These are phyloP conservation scores for Mycena haematopus DNA, from an alignment of 768 basidiomycete species.

Conservation along the genomic window DNA sequence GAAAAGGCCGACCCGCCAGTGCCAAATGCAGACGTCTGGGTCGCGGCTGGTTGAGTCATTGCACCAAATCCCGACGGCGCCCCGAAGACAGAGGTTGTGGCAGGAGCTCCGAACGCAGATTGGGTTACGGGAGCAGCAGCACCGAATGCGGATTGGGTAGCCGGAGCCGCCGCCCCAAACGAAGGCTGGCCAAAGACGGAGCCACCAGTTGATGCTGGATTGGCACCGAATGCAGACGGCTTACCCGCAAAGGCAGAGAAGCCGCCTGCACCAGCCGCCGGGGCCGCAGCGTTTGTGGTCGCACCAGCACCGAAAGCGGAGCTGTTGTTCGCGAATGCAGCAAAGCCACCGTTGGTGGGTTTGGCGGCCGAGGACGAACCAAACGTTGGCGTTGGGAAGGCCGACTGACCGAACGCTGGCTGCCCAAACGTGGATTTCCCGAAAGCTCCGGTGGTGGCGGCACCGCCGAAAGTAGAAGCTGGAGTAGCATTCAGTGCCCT, in stretches of 20 bases:
- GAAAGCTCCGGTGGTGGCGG: conserved; percentile 28
- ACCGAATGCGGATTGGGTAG: conserved; percentile 44
- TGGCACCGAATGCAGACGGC: conserved; percentile 27
- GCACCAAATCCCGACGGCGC: conserved; percentile 11
- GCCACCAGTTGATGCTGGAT: conserved; percentile 21
- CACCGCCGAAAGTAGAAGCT: conserved; percentile 48
- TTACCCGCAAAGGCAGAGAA: conserved; percentile 29
- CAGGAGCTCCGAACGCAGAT: conserved; percentile 32
- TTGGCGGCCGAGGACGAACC: conserved; percentile 23
- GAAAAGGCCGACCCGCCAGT: conserved; percentile 11
- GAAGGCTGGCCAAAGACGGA: conserved; percentile 40
- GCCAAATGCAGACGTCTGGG: conserved; percentile 14
- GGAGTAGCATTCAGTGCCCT: background rate
- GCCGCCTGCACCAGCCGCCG: conserved; percentile 31
- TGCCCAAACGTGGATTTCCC: conserved; percentile 41
- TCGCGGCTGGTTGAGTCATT: background rate
- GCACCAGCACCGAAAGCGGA: conserved; percentile 27
- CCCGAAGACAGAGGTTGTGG: conserved; percentile 20
- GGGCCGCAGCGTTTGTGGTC: conserved; percentile 38
- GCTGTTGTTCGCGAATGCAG: conserved; percentile 23
- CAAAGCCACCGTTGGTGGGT: conserved; percentile 22
- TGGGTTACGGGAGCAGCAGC: conserved; percentile 25
- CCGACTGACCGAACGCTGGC: conserved; percentile 34
- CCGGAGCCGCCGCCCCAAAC: conserved; percentile 23
- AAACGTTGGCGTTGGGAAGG: conserved; percentile 27